Evolutionary conservation across 2,329 filamentous ascomycete species (phyloP).

Genomic region (Verticillium nonalfalfae): DNA sequence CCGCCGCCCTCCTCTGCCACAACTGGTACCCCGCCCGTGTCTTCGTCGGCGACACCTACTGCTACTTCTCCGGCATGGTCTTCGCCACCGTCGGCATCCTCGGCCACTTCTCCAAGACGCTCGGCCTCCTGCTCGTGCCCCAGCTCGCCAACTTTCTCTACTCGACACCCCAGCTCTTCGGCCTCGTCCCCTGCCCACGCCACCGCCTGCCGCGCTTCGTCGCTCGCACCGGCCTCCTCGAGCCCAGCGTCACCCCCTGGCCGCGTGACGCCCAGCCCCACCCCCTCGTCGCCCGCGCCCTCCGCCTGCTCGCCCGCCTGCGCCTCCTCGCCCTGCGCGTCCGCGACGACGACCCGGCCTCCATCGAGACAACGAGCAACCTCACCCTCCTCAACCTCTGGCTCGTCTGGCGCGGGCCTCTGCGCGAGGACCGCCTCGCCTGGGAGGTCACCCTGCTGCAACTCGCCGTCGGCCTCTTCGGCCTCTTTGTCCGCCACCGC

Average conservation of each 20-base stretch:
- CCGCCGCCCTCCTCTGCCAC: slow-evolving; percentile 75
- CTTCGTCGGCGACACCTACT: slow-evolving; percentile 98
- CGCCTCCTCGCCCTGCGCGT: slow-evolving; percentile 57
- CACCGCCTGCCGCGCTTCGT: slow-evolving; percentile 91
- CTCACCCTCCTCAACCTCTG: slow-evolving; percentile 92
- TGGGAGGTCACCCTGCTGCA: slow-evolving; percentile 78
- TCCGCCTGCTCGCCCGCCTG: slow-evolving; percentile 65
- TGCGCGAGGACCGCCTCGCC: slow-evolving; percentile 80
- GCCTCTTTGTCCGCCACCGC: slow-evolving; percentile 78
- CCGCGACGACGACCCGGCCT: slow-evolving; percentile 55
- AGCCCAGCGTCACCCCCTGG: slow-evolving; percentile 81
- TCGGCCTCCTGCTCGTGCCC: slow-evolving; percentile 82
- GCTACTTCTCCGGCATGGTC: slow-evolving; percentile 98
- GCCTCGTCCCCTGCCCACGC: slow-evolving; percentile 82
- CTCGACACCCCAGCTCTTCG: slow-evolving; percentile 86
- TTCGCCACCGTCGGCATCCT: slow-evolving; percentile 96
- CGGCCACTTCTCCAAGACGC: slow-evolving; percentile 96
- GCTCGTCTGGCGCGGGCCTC: slow-evolving; percentile 90
- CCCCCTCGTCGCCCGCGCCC: slow-evolving; percentile 50
- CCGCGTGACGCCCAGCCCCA: slow-evolving; percentile 59
- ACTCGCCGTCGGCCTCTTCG: slow-evolving; percentile 66
- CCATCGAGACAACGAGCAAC: slow-evolving; percentile 77
- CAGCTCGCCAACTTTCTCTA: slow-evolving; percentile 97
- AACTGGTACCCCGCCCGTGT: slow-evolving; percentile 96
- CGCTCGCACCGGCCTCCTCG: slow-evolving; percentile 73